A percentile compares a stretch with the other conserved stretches of the same genome.
Conservation (phyloP, 2,329 filamentous ascomycete genomes). For the Macrophomina tecta region DNA sequence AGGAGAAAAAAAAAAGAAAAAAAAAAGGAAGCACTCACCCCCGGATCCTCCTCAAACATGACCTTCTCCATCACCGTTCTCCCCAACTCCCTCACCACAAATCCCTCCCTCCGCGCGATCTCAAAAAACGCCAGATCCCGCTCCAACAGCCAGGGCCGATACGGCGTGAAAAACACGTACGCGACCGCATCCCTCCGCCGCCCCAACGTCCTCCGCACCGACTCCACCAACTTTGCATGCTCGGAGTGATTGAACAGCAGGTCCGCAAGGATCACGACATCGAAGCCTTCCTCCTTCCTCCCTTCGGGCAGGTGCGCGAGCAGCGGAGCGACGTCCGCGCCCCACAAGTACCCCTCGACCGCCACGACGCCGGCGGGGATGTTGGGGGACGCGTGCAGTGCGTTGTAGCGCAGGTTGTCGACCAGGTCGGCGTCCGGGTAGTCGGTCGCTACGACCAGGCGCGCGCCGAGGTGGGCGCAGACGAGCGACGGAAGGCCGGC, state of each 20-base stretch:
- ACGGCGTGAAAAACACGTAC: slow-evolving; percentile 92
- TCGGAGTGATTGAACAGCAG: slow-evolving; percentile 91
- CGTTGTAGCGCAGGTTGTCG: slow-evolving; percentile 77
- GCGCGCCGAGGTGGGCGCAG: slow-evolving; percentile 73
- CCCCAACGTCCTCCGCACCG: slow-evolving; percentile 71
- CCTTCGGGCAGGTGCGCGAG: slow-evolving; percentile 58
- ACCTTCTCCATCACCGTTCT: slow-evolving; percentile 84
- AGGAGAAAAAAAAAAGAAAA: neutral
- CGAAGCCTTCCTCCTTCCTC: slow-evolving; percentile 60
- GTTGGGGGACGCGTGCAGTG: slow-evolving; percentile 43
- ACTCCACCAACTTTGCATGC: slow-evolving; percentile 77
- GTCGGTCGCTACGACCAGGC: slow-evolving; percentile 76
- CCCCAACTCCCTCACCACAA: slow-evolving; percentile 78
- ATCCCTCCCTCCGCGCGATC: slow-evolving; percentile 65
- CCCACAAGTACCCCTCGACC: slow-evolving; percentile 81
- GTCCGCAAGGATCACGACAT: slow-evolving; percentile 85
- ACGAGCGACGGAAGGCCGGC: slow-evolving; percentile 84
- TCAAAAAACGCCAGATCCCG: slow-evolving; percentile 90
- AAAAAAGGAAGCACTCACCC: slow-evolving; percentile 55
- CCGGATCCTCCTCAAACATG: slow-evolving; percentile 87
- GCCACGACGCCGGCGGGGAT: slow-evolving; percentile 35
- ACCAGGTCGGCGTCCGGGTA: slow-evolving; percentile 88
- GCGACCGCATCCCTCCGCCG: slow-evolving; percentile 64
- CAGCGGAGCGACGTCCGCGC: slow-evolving; percentile 66
- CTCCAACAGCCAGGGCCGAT: slow-evolving; percentile 86